Evolutionary conservation across 1,139 yeast species (phyloP).

Genomic region (Kurtzmaniella quercitrusa): DNA sequence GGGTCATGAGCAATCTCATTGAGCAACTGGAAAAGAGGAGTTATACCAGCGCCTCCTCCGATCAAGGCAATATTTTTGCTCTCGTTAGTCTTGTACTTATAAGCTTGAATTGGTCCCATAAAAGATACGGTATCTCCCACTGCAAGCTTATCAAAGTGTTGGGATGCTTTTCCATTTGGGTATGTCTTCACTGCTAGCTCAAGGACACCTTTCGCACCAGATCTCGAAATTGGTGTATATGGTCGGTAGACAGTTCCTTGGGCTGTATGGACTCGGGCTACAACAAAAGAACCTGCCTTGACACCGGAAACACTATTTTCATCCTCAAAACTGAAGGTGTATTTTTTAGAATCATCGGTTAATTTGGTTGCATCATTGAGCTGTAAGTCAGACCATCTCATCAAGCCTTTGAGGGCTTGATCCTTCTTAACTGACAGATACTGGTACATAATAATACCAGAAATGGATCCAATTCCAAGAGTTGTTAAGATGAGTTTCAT

Average conservation of each 20-base stretch:
- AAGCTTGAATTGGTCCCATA: slow-evolving; percentile 4
- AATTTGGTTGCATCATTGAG: slow-evolving; percentile 1
- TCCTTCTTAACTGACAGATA: background rate
- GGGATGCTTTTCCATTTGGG: slow-evolving; percentile 1
- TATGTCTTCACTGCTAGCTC: slow-evolving; percentile 3
- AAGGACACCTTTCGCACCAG: background rate
- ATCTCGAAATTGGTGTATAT: slow-evolving; percentile 2
- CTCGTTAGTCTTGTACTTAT: slow-evolving; percentile 3
- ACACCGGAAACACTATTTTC: slow-evolving; percentile 1
- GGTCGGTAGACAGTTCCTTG: background rate
- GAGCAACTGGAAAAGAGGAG: slow-evolving; percentile 3
- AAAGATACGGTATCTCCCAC: slow-evolving; percentile 3
- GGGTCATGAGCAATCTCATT: slow-evolving; percentile 2
- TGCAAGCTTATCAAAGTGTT: background rate
- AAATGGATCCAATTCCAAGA: background rate
- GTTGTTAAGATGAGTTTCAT: background rate
- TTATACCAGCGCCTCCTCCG: slow-evolving; percentile 5
- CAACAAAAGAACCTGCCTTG: slow-evolving; percentile 1
- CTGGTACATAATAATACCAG: background rate
- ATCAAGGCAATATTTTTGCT: slow-evolving; percentile 3
- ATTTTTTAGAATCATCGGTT: slow-evolving; percentile 3
- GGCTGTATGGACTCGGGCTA: background rate
- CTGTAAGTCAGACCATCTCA: slow-evolving; percentile 2
- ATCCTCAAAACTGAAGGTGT: slow-evolving; percentile 3
- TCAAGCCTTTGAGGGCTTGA: slow-evolving; percentile 1